phyloP scores from a whole-genome alignment of 2,329 filamentous ascomycete genomes.

The Nemania abortiva region DNA sequence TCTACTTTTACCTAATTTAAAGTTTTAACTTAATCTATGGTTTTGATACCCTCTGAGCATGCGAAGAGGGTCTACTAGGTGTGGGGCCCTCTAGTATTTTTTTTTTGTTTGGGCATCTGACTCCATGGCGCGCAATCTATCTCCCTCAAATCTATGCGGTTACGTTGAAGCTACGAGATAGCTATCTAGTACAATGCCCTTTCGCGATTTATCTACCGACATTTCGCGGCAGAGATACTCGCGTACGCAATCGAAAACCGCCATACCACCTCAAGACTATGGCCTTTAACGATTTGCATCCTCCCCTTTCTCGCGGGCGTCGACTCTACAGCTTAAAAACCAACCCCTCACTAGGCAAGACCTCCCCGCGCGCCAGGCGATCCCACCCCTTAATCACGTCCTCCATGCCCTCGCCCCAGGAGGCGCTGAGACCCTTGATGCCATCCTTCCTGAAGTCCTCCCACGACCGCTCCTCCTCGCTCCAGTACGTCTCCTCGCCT shows the following conservation, averaged over 20 bases:
- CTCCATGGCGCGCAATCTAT: neutral
- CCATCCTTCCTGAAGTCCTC: constrained; percentile 37
- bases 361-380: constrained; percentile 42
- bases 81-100: too few species aligned
- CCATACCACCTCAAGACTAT: neutral
- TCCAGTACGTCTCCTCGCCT: constrained; percentile 46
- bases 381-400: constrained; percentile 48
- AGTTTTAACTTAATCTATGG: too few species aligned
- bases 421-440: constrained; percentile 42
- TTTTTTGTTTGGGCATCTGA: too few species aligned
- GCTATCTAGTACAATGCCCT: neutral
- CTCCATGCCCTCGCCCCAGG: constrained; percentile 49
- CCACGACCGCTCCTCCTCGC: constrained; percentile 40
- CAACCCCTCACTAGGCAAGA: constrained; percentile 46
- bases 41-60: too few species aligned
- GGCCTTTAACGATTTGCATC: neutral
- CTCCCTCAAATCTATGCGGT: too few species aligned
- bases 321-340: constrained; percentile 45
- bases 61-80: too few species aligned
- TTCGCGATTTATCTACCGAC: neutral
- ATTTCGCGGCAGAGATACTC: neutral
- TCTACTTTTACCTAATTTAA: too few species aligned
- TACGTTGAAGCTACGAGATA: neutral
- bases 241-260: neutral
- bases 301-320: neutral